Evolutionary conservation across 202 grass and related monocot genomes (phyloP), one percentile per base, ranked within the genome.

Genomic region (Musa balbisiana): DNA sequence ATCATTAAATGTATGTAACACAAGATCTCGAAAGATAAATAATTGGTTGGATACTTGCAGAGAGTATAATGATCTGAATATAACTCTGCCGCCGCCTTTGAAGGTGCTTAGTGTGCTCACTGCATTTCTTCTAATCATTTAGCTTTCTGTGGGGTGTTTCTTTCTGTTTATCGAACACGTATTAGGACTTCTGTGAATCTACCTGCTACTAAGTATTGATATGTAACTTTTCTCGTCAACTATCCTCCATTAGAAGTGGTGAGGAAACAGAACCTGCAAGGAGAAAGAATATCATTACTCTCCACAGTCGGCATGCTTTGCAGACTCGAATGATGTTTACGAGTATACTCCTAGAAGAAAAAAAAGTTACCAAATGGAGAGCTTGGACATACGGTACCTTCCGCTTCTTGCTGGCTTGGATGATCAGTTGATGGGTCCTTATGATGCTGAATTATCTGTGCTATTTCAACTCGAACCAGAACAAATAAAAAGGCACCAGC

Each of bases 401-500:
- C 72, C 52, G 52, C 80, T 82, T 67, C 83, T 43, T 81, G 73
- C 55, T 21, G 78, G 11, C 12, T 74, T 14, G 71, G 24, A 54
- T 24, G 10, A 51, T 66, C 67, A 80, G 24, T 70, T 59, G 78
- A 67, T 3, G 8, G 50, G 74, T 49, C 80, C 69, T 60, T 84
- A 75, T 75, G 26, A 52, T 86, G 81, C 55, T 73, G 79, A 27
- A 84, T 66, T 25, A 84, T 77, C 25, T 84, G 83, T 49, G 25
- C 21, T 76, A 88, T 73, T 83, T 91, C 89, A 69, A 64, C 75
- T 79, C 81, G 85, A 51, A 86, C 86, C 69, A 84, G 72, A 80
- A 68, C 52, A 51, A 85, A 86, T 24, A 91, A 81, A 21, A 75
- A 68, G 9, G 24, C 51, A 33, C 78, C 85, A 21, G 85, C 78